phyloP scores from a whole-genome alignment of 352 stramenopile species.

The Phytopythium ostracodes region DNA sequence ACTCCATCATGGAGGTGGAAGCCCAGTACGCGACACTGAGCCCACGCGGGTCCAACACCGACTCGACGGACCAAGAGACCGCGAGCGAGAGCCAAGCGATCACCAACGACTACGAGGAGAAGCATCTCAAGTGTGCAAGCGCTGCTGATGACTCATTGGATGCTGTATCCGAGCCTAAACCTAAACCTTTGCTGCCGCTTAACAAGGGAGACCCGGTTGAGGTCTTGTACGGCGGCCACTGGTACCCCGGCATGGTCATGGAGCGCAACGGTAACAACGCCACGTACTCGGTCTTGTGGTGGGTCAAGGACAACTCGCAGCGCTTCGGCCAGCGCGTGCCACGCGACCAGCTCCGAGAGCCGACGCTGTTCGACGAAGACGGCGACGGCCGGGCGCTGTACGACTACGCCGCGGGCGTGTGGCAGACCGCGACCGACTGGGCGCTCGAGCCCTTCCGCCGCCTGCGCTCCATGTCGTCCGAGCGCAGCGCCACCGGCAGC shows the following conservation, averaged over 20 bases:
- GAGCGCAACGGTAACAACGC: conserved; percentile 43
- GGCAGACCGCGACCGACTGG: conserved; percentile 39
- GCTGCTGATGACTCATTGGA: neutral
- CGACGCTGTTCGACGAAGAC: conserved; percentile 15
- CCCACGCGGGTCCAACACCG: conserved; percentile 21
- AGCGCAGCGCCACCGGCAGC: conserved; percentile 1
- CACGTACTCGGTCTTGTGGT: conserved; percentile 78
- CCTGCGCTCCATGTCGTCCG: conserved; percentile 27
- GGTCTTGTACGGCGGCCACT: conserved; percentile 42
- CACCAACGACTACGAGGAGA: neutral
- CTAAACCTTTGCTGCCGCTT: neutral
- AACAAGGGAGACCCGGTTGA: conserved; percentile 65
- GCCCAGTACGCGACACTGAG: conserved; percentile 57
- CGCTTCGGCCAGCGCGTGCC: conserved; percentile 55
- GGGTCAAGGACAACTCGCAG: conserved; percentile 77
- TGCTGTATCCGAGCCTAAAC: neutral
- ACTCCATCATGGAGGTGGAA: conserved; percentile 44
- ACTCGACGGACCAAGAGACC: conserved; percentile 4
- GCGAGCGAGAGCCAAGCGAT: neutral
- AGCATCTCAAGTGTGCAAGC: neutral
- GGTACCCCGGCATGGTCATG: conserved; percentile 65
- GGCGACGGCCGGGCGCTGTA: conserved; percentile 31
- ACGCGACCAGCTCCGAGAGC: conserved; percentile 46
- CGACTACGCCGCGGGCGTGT: conserved; percentile 51
- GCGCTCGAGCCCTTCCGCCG: conserved; percentile 37